Evolutionary conservation across 345 rosid species (phyloP), one percentile per base, ranked within the genome.

Genomic region (Mallotus nudiflorus): DNA sequence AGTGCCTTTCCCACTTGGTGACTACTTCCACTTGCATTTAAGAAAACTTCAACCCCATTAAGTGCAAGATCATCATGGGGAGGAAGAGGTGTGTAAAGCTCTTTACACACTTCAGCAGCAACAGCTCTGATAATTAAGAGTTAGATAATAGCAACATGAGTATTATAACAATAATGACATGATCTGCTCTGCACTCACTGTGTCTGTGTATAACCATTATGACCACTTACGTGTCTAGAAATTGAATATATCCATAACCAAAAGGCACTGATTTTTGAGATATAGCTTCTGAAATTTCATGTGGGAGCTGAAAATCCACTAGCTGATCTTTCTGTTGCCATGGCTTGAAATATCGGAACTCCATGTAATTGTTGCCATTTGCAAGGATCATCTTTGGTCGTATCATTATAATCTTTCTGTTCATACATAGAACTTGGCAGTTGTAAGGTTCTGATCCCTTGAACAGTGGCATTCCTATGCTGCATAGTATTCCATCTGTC

Each of bases 1-100:
- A 90, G 85, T 3, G 68, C 54, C 85, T 95, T 95, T 73, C 97
- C 85, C 56, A 92, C 69, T 69, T 95, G 98, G 71, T 92, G 98
- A 65, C 84, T 92, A 81, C 99, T 95, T 55, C 98, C 99, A 79
- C 99, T 95, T 45, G 99, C 99, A 82, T 95, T 95, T 91, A 95
- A 60, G 81, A 95, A 92, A 51, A 95, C 93, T 79, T 95, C 99
- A 48, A 95, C 98, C 3, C 99, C 98, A 52, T 92, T 95, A 72
- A 90, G 66, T 22, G 98, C 97, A 70, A 95, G 99, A 80, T 92
- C 99, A n/a, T 93, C 82, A 76, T 95, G 99, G 73, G 93, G 92
- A 65, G 98, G 93, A 65, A 82, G 61, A 6, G 97, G 86, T 48
- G 89, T 76, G 70, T 87, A 95, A 62, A 95, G 94, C 80, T 95